Conservation (phyloP, 306 rosid genomes). For the Prinsepia uniflora region DNA sequence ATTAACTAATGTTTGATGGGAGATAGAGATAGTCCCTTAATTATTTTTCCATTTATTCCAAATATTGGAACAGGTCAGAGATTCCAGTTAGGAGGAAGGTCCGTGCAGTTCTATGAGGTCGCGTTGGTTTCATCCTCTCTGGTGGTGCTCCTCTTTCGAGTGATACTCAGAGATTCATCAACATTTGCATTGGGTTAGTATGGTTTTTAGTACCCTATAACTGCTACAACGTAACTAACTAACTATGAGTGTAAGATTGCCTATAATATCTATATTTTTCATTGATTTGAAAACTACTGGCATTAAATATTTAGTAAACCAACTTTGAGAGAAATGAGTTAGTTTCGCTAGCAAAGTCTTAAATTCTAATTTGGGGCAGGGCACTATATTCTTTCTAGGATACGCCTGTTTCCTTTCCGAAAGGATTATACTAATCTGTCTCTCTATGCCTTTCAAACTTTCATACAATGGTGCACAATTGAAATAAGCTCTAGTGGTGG, state of each 20-base stretch:
- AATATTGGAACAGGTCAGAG: too few species aligned
- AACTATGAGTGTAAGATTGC: background rate
- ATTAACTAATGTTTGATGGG: too few species aligned
- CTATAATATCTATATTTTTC: background rate
- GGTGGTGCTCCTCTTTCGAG: conserved; percentile 98
- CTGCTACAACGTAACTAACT: background rate
- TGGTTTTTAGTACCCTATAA: background rate
- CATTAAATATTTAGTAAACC: background rate
- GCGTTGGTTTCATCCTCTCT: conserved; percentile 69
- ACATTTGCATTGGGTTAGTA: conserved; percentile 87
- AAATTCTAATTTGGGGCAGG: background rate
- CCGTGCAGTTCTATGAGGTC: conserved; percentile 86
- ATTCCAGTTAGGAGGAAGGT: too few species aligned
- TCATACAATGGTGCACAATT: background rate
- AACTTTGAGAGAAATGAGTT: background rate
- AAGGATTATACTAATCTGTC: background rate
- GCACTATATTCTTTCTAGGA: background rate
- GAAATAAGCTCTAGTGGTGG: background rate
- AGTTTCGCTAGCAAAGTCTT: background rate
- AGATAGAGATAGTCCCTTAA: too few species aligned
- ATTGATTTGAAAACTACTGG: conserved; percentile 4
- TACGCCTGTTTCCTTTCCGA: background rate
- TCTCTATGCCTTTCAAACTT: background rate
- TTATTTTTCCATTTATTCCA: too few species aligned
- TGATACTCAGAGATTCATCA: conserved; percentile 96